phyloP scores from a whole-genome alignment of 306 rosid species.

The Crotalaria pallida region DNA sequence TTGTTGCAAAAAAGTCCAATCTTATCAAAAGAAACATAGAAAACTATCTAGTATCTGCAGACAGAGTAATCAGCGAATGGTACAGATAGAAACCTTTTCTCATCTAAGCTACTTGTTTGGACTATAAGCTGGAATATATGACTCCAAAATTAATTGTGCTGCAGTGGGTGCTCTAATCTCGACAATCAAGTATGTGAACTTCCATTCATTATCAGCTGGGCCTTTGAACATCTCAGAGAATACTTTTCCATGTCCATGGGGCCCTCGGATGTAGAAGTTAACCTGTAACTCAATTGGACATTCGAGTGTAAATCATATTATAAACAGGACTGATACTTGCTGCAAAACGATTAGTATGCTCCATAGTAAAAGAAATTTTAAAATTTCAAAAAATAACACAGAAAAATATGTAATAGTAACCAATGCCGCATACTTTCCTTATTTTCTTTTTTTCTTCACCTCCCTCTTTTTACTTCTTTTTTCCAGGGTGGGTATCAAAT shows the following conservation, averaged over 20 bases:
- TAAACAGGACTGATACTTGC: not conserved
- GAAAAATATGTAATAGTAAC: not conserved
- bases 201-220: slow-evolving; percentile 64
- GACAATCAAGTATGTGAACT: slow-evolving; percentile 76
- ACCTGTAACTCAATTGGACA: slow-evolving; percentile 44
- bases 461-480: not conserved
- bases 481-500: not conserved
- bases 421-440: not conserved
- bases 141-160: slow-evolving; percentile 79
- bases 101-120: slow-evolving; percentile 22
- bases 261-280: slow-evolving; percentile 85
- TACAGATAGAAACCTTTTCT: slow-evolving; percentile 35
- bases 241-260: slow-evolving; percentile 88
- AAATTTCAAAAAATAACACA: not conserved
- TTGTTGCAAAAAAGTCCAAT: slow-evolving; percentile 6
- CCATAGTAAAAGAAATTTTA: not conserved
- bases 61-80: slow-evolving; percentile 17
- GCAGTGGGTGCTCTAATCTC: slow-evolving; percentile 76
- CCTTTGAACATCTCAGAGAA: slow-evolving; percentile 85
- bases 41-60: slow-evolving; percentile 30
- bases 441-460: not conserved
- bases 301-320: slow-evolving; percentile 4
- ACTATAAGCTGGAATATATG: slow-evolving; percentile 66
- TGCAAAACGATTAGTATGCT: slow-evolving; percentile 3
- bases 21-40: slow-evolving; percentile 12